Conservation (phyloP, 345 rosid genomes). For the Citrus trifoliata region DNA sequence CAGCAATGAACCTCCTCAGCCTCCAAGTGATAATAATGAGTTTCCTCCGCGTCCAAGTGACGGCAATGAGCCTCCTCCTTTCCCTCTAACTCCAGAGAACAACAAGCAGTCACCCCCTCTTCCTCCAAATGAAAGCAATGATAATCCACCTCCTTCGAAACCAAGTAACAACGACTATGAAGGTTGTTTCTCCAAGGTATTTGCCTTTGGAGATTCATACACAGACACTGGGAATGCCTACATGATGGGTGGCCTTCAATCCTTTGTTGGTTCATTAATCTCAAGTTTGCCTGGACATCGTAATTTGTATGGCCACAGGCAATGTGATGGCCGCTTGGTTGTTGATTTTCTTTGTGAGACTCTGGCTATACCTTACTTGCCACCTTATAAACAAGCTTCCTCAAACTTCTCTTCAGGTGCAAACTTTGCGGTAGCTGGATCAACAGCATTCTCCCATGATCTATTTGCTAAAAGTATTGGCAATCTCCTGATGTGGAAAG, state of each 20-base stretch:
- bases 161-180: neutral
- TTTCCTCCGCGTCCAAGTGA: neutral
- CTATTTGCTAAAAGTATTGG: constrained; percentile 1
- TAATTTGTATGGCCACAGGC: neutral
- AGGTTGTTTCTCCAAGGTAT: constrained; percentile 25
- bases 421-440: constrained; percentile 43
- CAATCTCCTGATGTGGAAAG: constrained; percentile 22
- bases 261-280: constrained; percentile 5
- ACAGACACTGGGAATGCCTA: constrained; percentile 47
- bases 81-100: neutral
- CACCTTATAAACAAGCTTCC: constrained; percentile 15
- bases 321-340: constrained; percentile 32
- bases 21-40: neutral
- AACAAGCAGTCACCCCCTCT: neutral
- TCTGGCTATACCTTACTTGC: constrained; percentile 28
- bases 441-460: constrained; percentile 27
- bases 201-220: constrained; percentile 46
- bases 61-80: neutral
- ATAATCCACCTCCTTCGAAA: neutral
- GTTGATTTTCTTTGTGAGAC: constrained; percentile 36
- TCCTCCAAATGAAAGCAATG: neutral
- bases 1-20: neutral
- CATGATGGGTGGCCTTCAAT: constrained; percentile 19
- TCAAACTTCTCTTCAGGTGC: constrained; percentile 23
- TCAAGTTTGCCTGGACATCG: neutral